These are phyloP conservation scores for Scorias spongiosa DNA, from an alignment of 2,329 filamentous ascomycete species.

Conservation along the genomic window DNA sequence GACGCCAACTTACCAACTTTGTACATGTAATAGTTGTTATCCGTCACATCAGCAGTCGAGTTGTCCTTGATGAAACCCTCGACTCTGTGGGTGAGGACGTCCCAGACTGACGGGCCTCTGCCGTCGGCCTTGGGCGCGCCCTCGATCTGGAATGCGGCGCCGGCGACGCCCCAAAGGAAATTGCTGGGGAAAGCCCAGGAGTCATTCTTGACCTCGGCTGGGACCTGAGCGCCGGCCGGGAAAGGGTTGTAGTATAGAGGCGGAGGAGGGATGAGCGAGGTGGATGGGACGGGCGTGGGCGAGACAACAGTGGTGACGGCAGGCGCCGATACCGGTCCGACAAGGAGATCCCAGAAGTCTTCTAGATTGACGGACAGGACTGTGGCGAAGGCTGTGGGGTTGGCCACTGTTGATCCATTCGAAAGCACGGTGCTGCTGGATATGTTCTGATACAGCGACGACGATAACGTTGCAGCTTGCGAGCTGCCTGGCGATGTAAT, in stretches of 20 bases:
- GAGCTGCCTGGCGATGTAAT: too few species aligned
- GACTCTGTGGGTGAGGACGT: conserved; percentile 21
- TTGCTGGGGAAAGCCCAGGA: conserved; percentile 17
- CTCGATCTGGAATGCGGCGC: conserved; percentile 20
- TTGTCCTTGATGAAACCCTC: conserved; percentile 27
- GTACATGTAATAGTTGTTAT: background rate
- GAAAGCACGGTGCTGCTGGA: too few species aligned
- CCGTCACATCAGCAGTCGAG: conserved; percentile 34
- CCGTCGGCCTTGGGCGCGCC: conserved; percentile 17
- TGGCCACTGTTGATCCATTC: conserved; percentile 3
- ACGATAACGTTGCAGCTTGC: too few species aligned
- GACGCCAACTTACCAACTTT: background rate
- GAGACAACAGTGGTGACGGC: conserved; percentile 15
- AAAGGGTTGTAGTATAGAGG: conserved; percentile 19
- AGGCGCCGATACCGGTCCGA: conserved; percentile 15
- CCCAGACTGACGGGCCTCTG: conserved; percentile 14
- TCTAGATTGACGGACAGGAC: conserved; percentile 11
- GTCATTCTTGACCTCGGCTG: conserved; percentile 14
- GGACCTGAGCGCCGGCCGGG: conserved; percentile 18
- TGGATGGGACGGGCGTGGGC: conserved; percentile 21
- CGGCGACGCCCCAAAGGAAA: conserved; percentile 20
- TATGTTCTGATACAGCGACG: too few species aligned
- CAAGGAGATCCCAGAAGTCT: conserved; percentile 18
- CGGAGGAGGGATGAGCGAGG: conserved; percentile 20
- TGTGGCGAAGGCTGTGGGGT: conserved; percentile 8